Base-by-base conservation (phyloP, 1,284 basidiomycete genomes). In the Cutaneotrichosporon sp. region DNA sequence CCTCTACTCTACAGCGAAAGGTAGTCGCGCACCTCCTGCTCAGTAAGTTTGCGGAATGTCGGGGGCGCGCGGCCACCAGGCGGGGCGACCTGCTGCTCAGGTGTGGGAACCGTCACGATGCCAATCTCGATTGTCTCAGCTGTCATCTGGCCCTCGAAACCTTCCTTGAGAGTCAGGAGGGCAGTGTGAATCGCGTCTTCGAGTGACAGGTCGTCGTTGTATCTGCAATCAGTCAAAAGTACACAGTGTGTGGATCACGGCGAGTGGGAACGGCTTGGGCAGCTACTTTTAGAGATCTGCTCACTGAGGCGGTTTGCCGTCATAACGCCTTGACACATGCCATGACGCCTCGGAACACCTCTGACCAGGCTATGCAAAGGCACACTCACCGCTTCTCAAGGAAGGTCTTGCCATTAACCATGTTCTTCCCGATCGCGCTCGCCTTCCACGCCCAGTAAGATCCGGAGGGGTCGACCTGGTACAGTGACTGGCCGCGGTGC, bases 401-500 rank as follows among this genome's bases (percentile, higher is more conserved):
- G 77, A 98, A 98, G 2, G 96, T 97, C 78, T 98, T 98, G 49
- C 93, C 96, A 70, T 98, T 99, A 50, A 92, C 85, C 90, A 97
- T 97, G 77, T 98, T 98, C 80, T 98, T 98, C 34, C 96, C 96
- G 67, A 98, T 98, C 14, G 96, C 96, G 70, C 90, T 94, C 12
- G 96, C 96, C 76, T 98, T 99, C 96, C 96, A 99, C 46, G 96
- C 93, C 93, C 93, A 97, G 77, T 91, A 99, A 43, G 90, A 92
- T 42, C 96, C 96, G 42, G 91, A 96, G 17, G 96, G 96, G 78
- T 99, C 96, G 50, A 99, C 94, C 76, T 99, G 96, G 78, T 96
- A 98, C 58, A 98, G 81, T 32, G 85, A 88, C 60, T 92, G 90
- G 16, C 94, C 94, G 19, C 91, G 84, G 70, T 87, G 87, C 63